A percentile compares a stretch with the other conserved stretches of the same genome.
phyloP scores from a whole-genome alignment of 2,329 filamentous ascomycete species.

The Neophaeococcomyces aloes region DNA sequence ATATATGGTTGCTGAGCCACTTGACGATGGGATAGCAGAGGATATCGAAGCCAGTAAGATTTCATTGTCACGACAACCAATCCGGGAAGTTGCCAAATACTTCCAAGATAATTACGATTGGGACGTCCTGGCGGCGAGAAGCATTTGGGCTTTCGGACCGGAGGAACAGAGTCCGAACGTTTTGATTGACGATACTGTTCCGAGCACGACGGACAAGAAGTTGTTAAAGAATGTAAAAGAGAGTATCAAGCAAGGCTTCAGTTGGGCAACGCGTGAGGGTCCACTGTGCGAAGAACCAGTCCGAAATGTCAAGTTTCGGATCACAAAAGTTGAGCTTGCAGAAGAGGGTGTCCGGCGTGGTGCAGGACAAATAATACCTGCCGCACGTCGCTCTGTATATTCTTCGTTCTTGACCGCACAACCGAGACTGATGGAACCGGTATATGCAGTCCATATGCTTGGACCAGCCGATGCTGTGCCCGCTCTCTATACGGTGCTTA shows the following conservation, averaged over 20 bases:
- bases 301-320: conserved; percentile 93
- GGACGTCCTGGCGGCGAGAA: conserved; percentile 85
- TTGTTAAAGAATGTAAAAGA: conserved; percentile 77
- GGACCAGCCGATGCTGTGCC: conserved; percentile 82
- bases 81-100: conserved; percentile 87
- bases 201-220: conserved; percentile 89
- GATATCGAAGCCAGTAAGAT: conserved; percentile 89
- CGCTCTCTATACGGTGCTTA: conserved; percentile 83
- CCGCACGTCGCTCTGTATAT: conserved; percentile 83
- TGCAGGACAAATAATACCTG: conserved; percentile 94
- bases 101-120: conserved; percentile 97
- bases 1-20: conserved; percentile 92
- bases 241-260: conserved; percentile 89
- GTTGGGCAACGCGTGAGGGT: conserved; percentile 90
- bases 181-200: conserved; percentile 89
- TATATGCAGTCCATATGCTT: conserved; percentile 87
- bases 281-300: conserved; percentile 98
- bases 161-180: conserved; percentile 94
- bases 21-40: conserved; percentile 87
- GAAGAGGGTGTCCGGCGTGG: conserved; percentile 88
- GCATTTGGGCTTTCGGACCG: conserved; percentile 97
- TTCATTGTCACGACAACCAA: conserved; percentile 73
- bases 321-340: conserved; percentile 81
- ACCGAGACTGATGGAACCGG: conserved; percentile 89
- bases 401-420: conserved; percentile 95